Conservation (phyloP, 2,329 filamentous ascomycete species). For the Fusarium sp. region DNA sequence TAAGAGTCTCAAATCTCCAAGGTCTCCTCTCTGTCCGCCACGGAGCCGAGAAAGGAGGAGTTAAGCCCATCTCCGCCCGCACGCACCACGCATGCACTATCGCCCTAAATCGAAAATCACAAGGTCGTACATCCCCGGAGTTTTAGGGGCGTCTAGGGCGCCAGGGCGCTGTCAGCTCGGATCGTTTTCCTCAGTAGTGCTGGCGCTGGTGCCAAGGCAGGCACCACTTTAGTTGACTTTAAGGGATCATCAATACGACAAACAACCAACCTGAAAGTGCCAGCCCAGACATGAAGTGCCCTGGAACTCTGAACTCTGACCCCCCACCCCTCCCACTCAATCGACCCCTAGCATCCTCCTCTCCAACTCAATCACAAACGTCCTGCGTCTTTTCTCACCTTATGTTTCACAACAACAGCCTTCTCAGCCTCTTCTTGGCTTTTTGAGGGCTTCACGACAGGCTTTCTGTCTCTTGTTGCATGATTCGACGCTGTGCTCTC, state of each 20-base stretch:
- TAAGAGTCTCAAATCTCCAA: not conserved
- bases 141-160: constrained; percentile 12
- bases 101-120: constrained; percentile 11
- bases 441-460: constrained; percentile 19
- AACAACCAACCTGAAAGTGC: not conserved
- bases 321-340: constrained; percentile 14
- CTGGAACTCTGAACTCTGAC: not conserved
- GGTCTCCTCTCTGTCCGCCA: not conserved
- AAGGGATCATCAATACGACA: constrained; percentile 31
- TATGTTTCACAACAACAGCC: constrained; percentile 37
- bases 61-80: constrained; percentile 9
- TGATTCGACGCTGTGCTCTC: constrained; percentile 5
- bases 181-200: constrained; percentile 8
- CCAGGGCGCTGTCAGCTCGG: constrained; percentile 24
- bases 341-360: not conserved
- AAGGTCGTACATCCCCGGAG: constrained; percentile 15
- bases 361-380: constrained; percentile 23
- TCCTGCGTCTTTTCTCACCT: constrained; percentile 19
- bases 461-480: constrained; percentile 24
- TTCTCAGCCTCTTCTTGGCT: constrained; percentile 37
- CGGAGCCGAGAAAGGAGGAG: not conserved
- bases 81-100: not conserved
- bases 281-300: not conserved
- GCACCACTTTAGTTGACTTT: constrained; percentile 5
- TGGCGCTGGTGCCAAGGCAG: constrained; percentile 29